Evolutionary conservation across 1,284 basidiomycete genomes (phyloP).

Genomic region (Boletus sp.): DNA sequence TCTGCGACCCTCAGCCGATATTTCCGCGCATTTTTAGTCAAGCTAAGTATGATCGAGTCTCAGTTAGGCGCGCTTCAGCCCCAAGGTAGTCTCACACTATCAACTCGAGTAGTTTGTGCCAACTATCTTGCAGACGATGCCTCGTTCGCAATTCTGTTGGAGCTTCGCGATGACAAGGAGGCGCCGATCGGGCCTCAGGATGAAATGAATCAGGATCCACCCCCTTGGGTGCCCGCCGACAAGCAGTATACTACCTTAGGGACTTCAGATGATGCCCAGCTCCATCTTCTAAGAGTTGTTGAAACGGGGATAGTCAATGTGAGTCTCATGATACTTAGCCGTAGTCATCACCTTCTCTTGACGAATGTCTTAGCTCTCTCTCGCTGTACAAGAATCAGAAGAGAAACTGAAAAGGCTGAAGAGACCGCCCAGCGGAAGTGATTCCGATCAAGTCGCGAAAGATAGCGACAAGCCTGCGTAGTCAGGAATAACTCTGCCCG

Average conservation of each 20-base stretch:
- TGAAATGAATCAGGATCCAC: constrained; percentile 54
- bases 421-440: constrained; percentile 10
- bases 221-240: constrained; percentile 73
- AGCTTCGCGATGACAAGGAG: constrained; percentile 68
- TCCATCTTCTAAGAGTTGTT: constrained; percentile 70
- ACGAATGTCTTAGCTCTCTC: constrained; percentile 49
- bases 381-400: constrained; percentile 76
- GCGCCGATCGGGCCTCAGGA: constrained; percentile 48
- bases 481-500: not conserved
- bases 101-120: not conserved
- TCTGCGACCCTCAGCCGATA: constrained; percentile 65
- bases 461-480: constrained; percentile 29
- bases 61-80: constrained; percentile 61
- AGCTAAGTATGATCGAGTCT: constrained; percentile 77
- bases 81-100: constrained; percentile 34
- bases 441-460: constrained; percentile 27
- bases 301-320: constrained; percentile 86
- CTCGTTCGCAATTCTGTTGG: constrained; percentile 80
- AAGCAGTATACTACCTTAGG: constrained; percentile 61
- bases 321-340: constrained; percentile 26
- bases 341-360: not conserved
- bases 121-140: constrained; percentile 52
- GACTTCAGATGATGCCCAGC: constrained; percentile 53
- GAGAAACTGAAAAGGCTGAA: constrained; percentile 47
- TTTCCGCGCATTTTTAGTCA: constrained; percentile 82